phyloP scores from a whole-genome alignment of 2,329 filamentous ascomycete species.

The Cephalotrichum gorgonifer region DNA sequence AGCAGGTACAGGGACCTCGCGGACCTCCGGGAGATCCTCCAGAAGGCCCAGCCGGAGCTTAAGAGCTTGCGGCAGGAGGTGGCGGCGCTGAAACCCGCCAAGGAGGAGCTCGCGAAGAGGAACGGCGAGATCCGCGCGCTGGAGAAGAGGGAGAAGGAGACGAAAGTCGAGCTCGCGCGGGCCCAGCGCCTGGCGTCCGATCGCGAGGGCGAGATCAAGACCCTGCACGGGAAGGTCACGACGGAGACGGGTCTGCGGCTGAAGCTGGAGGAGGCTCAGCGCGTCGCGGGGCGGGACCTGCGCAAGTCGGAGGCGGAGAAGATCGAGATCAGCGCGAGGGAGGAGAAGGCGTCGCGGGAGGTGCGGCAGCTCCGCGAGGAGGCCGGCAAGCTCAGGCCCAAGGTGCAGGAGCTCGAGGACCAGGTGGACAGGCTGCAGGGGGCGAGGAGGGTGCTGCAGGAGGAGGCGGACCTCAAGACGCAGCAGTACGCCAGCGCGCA shows the following conservation, averaged over 20 bases:
- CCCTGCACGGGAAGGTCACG: conserved; percentile 66
- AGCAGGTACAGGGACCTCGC: conserved; percentile 80
- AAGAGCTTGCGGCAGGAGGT: conserved; percentile 70
- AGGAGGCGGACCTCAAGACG: conserved; percentile 75
- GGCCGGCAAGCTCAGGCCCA: conserved; percentile 51
- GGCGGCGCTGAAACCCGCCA: conserved; percentile 59
- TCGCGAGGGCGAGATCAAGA: conserved; percentile 68
- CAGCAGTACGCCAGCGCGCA: conserved; percentile 82
- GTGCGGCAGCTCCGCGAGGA: conserved; percentile 65
- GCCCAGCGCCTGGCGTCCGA: conserved; percentile 62
- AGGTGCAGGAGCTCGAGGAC: conserved; percentile 59
- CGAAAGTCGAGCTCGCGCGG: conserved; percentile 61
- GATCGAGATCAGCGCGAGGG: conserved; percentile 62
- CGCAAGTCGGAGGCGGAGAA: conserved; percentile 70
- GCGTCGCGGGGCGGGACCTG: conserved; percentile 64
- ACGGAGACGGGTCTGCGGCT: conserved; percentile 62
- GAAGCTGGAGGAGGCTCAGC: conserved; percentile 70
- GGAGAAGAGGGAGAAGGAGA: conserved; percentile 72
- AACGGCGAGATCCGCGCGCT: conserved; percentile 57
- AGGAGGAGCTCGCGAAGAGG: conserved; percentile 58
- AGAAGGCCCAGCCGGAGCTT: conserved; percentile 80
- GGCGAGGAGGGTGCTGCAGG: conserved; percentile 58
- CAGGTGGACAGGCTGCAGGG: conserved; percentile 57
- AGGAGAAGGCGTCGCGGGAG: conserved; percentile 62
- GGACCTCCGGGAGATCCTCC: conserved; percentile 67